Evolutionary conservation across 257 asterid species (phyloP).

Genomic region (Solanum tarijense): DNA sequence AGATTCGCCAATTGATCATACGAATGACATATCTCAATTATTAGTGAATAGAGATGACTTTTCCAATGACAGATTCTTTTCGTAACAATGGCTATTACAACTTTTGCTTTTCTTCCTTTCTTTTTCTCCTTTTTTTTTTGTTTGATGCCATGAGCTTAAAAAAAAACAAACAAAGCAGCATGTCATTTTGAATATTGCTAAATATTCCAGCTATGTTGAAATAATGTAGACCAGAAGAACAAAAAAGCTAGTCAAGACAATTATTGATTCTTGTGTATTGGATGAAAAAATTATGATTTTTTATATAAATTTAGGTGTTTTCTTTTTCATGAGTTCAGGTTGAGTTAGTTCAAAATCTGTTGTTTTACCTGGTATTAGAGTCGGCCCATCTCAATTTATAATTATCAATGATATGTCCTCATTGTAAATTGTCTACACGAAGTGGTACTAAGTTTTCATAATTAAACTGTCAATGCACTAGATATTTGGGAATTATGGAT

Average conservation of each 20-base stretch:
- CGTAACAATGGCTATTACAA: background rate
- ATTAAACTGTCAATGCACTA: background rate
- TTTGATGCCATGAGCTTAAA: background rate
- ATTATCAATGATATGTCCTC: too few relatives aligned
- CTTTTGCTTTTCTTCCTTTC: background rate
- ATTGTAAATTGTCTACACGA: too few relatives aligned
- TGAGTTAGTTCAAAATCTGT: background rate
- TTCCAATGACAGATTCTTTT: background rate
- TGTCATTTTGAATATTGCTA: background rate
- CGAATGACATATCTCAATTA: background rate
- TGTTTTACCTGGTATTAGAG: too few relatives aligned
- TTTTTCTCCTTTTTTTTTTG: background rate
- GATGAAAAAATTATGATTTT: background rate
- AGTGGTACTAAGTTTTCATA: background rate
- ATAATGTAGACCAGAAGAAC: background rate
- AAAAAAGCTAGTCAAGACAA: background rate
- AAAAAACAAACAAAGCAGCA: background rate
- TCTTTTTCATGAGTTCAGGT: background rate
- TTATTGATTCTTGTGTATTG: background rate
- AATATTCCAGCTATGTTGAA: background rate
- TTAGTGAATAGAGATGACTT: background rate
- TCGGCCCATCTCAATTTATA: too few relatives aligned
- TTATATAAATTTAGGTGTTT: background rate
- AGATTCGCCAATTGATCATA: background rate
- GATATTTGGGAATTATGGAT: background rate